phyloP scores from a whole-genome alignment of 495 filamentous ascomycete genomes.

The Penicillium subrubescens region DNA sequence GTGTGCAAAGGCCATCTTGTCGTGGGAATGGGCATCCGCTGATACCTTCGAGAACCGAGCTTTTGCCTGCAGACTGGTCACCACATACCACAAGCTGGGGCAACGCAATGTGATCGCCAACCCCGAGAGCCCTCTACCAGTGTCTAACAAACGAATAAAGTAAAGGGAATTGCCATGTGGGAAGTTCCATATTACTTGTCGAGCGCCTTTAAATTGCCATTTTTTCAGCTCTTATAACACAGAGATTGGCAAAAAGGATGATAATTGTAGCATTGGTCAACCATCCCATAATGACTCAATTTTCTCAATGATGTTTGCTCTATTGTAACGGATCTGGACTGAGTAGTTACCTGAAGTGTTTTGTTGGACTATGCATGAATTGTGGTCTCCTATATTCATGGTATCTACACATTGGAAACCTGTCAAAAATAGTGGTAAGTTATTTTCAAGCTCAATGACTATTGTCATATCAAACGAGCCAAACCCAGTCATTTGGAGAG shows the following conservation, averaged over 20 bases:
- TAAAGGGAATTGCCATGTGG: neutral
- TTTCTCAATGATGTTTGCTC: too few species aligned
- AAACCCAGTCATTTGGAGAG: too few species aligned
- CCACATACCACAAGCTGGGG: conserved; percentile 71
- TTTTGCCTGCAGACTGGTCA: conserved; percentile 53
- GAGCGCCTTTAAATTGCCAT: neutral
- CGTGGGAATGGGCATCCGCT: conserved; percentile 43
- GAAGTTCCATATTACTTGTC: neutral
- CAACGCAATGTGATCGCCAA: conserved; percentile 57
- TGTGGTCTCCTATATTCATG: neutral
- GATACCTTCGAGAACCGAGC: conserved; percentile 50
- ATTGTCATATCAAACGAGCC: neutral
- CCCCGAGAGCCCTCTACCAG: conserved; percentile 37
- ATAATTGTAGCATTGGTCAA: too few species aligned
- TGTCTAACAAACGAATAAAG: neutral
- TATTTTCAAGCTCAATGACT: too few species aligned
- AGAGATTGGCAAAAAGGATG: too few species aligned
- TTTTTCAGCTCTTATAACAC: neutral
- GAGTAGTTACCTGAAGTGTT: too few species aligned
- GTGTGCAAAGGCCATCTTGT: conserved; percentile 40
- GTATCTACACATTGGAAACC: neutral
- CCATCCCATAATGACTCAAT: too few species aligned
- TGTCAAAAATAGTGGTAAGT: too few species aligned
- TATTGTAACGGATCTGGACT: too few species aligned
- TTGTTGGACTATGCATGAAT: neutral